Base-by-base conservation (phyloP, 805 yeast genomes). In the Ogataea saltuana region DNA sequence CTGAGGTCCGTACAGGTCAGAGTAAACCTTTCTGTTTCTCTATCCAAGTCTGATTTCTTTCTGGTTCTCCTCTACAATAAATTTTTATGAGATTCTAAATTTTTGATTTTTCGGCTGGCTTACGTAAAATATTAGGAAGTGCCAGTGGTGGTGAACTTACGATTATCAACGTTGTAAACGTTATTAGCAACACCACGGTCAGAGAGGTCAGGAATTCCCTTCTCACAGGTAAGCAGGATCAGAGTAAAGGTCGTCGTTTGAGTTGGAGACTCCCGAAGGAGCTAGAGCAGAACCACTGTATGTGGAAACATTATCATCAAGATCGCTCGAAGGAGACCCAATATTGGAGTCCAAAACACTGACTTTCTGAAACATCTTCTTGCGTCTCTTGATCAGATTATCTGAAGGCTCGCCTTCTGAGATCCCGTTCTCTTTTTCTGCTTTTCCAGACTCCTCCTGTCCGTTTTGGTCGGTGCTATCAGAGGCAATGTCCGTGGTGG, bases 231-330 rank as follows among this genome's bases (percentile, higher is more conserved):
- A n/a, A n/a, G n/a, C n/a, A n/a, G 31, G 20, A 33, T 45, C 53
- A 15, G 52, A 53, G 17, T 41, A 42, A 4, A 43, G 3, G 4
- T 52, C 58, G 21, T 50, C 52, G 39, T 41, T 33, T 12, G 32
- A 27, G 16, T 31, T 26, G n/a, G 34, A 26, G 15, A 20, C 16
- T 16, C 23, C 15, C 21, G 49, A 26, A 6, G 68, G 68, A 2
- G 59, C 59, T 22, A 49, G 42, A 1, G 62, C 60, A 5, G 59
- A 44, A 2, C 53, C 51, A 19, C 67, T 61, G 39, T 62, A 59
- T 2, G 61, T 53, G 2, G 68, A 64, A 8, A 46, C 47, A 40
- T 59, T 51, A 43, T 64, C 69, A 44, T 64, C 69, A 13, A 47
- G 43, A 27, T 51, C 58, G 22, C 67, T 64, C 21, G 50, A 38